Evolutionary conservation across 169 alveolate genomes (phyloP), one percentile per base, ranked within the genome.

Genomic region (Miamiensis avidus): DNA sequence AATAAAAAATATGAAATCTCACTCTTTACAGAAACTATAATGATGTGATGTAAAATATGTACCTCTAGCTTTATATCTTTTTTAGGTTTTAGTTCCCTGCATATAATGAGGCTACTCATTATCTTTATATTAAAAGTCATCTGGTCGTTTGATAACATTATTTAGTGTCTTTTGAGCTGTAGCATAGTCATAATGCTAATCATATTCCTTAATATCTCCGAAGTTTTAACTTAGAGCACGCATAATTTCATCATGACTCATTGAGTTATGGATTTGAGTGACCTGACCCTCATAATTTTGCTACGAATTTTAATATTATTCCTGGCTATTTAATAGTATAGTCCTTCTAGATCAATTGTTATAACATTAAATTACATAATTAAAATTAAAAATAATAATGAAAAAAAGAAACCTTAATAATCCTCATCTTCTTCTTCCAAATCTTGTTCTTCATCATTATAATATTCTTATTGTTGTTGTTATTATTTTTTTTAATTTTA

Each of bases 121-220:
- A 32, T 86, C 86, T 64, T 81, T 64, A 73, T 65, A 81, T 74
- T 81, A 86, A 29, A 75, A 65, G 28, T 64, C 65, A 30, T 86
- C 87, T 6, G 86, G 87, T 33, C 78, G 79, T 32, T 86, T 81
- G 6, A 81, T 65, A 29, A 86, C 84, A 86, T 84, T 86, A 81
- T 86, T 81, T 32, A 86, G 32, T 74, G 78, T 31, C 65, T 79
- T 34, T 75, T 86, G 81, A 28, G 90, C 90, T 49, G 81, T 81
- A 11, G 78, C 65, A 31, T 81, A 81, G 65, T 86, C 90, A 32
- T 75, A 85, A 74, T 65, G 69, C 31, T 85, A 85, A 6, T 86
- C 90, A 65, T 86, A 86, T 31, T 86, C 90, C 75, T 75, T 86
- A 31, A 27, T 64, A 32, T 86, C 90, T 30, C 87, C 90, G 29